Base-by-base conservation (phyloP, 2,329 filamentous ascomycete species). In the Aureobasidium vineae region DNA sequence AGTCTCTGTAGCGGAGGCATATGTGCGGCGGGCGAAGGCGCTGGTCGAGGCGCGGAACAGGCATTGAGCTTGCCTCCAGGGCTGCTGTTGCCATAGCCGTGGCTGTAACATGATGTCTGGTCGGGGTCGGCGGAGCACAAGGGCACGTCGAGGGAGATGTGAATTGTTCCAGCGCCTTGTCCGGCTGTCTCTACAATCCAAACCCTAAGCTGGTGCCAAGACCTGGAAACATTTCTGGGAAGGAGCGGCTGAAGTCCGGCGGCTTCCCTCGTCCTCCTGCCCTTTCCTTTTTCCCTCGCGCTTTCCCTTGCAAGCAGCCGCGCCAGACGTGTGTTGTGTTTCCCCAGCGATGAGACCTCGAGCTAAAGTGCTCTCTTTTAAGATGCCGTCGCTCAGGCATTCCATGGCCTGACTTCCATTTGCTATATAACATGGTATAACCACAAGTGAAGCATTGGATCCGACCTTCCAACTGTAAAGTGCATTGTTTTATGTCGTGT, bases 81-180 rank as follows among this genome's bases (percentile, higher is more conserved):
- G 49, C 57, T 54, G 59, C 59, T 64, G 61, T 8, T 57, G 66
- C 59, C 85, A 83, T 79, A 89, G 78, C 77, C 87, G 84, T 70
- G 87, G 84, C 77, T 89, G 88, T 69, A 91, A 79, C 88, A 91
- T 91, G 57, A 74, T 67, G 49, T 47, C 33, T 63, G 45, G 10
- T 41, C n/a, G 11, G 31, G 11, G 8, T 28, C n/a, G 53, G 36
- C 16, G 8, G 38, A 57, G 50, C 50, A 54, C 50, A 8, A 38
- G 28, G 10, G 43, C 57, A 61, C 57, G 57, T 23, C 57, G 57
- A 49, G 41, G 23, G n/a, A 41, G 21, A 36, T 61, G 26, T 61
- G 31, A 38, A 61, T 36, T 61, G 31, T 26, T 61, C 41, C 57
- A 49, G 49, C 57, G 54, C 40, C 54, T 45, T 49, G 41, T 36